phyloP scores from a whole-genome alignment of 192 early-diverging fungal species.

The Coemansia sp. region DNA sequence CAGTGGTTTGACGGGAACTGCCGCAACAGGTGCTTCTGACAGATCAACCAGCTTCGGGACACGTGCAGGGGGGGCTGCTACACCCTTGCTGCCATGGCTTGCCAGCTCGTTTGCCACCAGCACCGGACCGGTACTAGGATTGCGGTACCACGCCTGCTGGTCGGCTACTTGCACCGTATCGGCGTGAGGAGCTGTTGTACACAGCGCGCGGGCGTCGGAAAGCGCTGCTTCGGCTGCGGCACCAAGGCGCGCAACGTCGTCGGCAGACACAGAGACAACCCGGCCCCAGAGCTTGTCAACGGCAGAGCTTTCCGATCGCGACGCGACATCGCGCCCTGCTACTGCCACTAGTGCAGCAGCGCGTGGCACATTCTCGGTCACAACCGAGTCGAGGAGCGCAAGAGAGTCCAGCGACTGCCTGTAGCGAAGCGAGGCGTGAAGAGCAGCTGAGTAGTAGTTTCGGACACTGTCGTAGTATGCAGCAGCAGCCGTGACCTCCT shows the following conservation, averaged over 20 bases:
- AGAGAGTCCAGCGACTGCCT: conserved; percentile 23
- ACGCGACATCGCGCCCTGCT: conserved; percentile 4
- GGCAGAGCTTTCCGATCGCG: neutral
- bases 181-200: conserved; percentile 6
- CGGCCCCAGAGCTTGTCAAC: conserved; percentile 23
- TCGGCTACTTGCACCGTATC: neutral
- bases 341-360: conserved; percentile 3
- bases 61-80: neutral
- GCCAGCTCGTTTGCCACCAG: conserved; percentile 21
- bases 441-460: conserved; percentile 30
- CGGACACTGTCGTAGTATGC: conserved; percentile 37
- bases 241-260: conserved; percentile 7
- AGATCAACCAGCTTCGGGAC: conserved; percentile 37
- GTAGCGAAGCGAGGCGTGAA: conserved; percentile 30
- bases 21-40: conserved; percentile 9
- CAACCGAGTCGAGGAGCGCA: conserved; percentile 33
- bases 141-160: neutral
- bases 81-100: neutral
- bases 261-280: conserved; percentile 1
- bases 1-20: conserved; percentile 43
- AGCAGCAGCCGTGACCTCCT: conserved; percentile 26
- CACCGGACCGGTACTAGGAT: conserved; percentile 1
- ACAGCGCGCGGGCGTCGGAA: conserved; percentile 16
- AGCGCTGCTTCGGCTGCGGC: conserved; percentile 7
- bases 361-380: conserved; percentile 17